Conservation (phyloP, 2,329 filamentous ascomycete genomes). For the Monosporascus sp. region DNA sequence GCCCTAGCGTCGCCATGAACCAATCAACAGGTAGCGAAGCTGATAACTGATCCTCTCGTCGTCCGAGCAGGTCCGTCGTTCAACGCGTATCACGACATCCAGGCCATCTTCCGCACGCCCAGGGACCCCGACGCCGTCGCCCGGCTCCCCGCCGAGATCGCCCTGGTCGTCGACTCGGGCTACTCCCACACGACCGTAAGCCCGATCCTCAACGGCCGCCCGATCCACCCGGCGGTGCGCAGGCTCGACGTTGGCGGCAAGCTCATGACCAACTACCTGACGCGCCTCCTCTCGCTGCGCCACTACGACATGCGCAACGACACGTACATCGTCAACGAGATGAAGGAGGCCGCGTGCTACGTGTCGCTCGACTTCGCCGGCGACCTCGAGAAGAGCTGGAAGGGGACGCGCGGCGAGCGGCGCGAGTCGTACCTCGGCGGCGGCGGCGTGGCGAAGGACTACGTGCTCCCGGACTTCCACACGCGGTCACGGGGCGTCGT, state of each 20-base stretch:
- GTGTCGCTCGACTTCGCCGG: conserved; percentile 69
- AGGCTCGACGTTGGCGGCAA: conserved; percentile 90
- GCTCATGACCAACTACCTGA: conserved; percentile 86
- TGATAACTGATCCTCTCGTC: background rate
- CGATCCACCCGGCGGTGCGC: conserved; percentile 75
- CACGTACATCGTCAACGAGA: conserved; percentile 87
- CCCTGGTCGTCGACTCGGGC: conserved; percentile 86
- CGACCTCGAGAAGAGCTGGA: conserved; percentile 82
- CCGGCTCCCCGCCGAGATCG: conserved; percentile 63
- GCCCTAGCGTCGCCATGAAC: no score
- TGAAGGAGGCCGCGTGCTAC: conserved; percentile 87
- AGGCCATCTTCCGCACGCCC: conserved; percentile 60
- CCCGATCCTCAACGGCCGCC: conserved; percentile 73
- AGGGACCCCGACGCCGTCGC: conserved; percentile 37
- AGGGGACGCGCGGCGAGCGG: conserved; percentile 59
- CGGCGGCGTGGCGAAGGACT: conserved; percentile 73
- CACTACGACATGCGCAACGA: conserved; percentile 97
- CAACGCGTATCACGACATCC: conserved; percentile 77
- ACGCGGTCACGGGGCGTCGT: conserved; percentile 58
- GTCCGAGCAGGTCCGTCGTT: conserved; percentile 56
- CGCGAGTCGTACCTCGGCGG: conserved; percentile 44
- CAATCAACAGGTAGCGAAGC: no score
- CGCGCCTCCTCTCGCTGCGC: conserved; percentile 80
- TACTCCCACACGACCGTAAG: conserved; percentile 92
- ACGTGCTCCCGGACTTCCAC: conserved; percentile 80